Conservation (phyloP, 2,329 filamentous ascomycete genomes). For the Aspergillus tubingensis region DNA sequence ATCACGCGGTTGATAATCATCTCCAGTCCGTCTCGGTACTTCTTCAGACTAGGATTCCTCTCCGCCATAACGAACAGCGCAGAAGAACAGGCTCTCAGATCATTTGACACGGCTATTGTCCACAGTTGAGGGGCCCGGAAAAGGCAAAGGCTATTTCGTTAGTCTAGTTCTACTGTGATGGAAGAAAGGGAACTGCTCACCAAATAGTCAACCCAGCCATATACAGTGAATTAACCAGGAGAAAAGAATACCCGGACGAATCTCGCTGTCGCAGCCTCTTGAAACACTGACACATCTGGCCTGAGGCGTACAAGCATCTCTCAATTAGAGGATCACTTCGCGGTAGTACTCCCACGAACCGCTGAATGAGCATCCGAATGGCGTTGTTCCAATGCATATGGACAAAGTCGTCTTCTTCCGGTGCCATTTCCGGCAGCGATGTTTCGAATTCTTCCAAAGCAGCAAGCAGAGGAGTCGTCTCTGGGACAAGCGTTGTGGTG, state of each 20-base stretch:
- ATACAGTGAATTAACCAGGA: conserved; percentile 95
- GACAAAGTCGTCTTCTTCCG: conserved; percentile 21
- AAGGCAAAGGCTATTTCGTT: conserved; percentile 19
- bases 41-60: conserved; percentile 20
- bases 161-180: conserved; percentile 60
- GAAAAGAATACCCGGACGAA: conserved; percentile 93
- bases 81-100: conserved; percentile 25
- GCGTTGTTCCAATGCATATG: conserved; percentile 28
- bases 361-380: conserved; percentile 20
- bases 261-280: conserved; percentile 89
- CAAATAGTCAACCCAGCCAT: conserved; percentile 88
- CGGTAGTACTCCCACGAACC: conserved; percentile 19
- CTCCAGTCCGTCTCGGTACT: conserved; percentile 24
- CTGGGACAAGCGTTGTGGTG: not conserved
- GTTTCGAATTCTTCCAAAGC: conserved; percentile 17
- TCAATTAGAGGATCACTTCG: conserved; percentile 14
- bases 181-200: conserved; percentile 61
- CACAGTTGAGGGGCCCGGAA: conserved; percentile 24
- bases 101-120: conserved; percentile 22
- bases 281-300: conserved; percentile 27
- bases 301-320: conserved; percentile 18
- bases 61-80: conserved; percentile 26
- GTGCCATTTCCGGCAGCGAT: conserved; percentile 12
- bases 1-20: conserved; percentile 22
- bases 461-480: conserved; percentile 17